Percentiles rank a stretch among this genome's conserved stretches.
These are phyloP conservation scores for Pterocarpus macrocarpus DNA, from an alignment of 306 rosid genomes.

Conservation along the genomic window DNA sequence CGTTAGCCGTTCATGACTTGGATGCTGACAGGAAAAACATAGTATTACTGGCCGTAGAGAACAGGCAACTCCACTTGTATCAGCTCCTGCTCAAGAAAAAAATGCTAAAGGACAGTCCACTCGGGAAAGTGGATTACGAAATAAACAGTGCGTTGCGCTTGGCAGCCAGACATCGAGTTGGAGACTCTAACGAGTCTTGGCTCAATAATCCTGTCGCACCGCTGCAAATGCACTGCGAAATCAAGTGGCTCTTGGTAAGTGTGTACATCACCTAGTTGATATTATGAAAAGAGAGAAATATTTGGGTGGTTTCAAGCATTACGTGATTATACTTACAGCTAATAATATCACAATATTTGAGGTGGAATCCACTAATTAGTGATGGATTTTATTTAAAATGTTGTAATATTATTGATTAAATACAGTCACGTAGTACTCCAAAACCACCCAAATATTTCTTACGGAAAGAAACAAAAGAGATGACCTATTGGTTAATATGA, in stretches of 20 bases:
- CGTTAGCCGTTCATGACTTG: constrained; percentile 63
- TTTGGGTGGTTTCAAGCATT: too few species aligned
- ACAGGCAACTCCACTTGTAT: constrained; percentile 67
- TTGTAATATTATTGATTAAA: too few species aligned
- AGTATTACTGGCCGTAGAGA: constrained; percentile 69
- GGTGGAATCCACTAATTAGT: too few species aligned
- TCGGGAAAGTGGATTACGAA: constrained; percentile 56
- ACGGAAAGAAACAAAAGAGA: too few species aligned
- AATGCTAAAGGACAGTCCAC: constrained; percentile 43
- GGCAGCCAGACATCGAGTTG: constrained; percentile 57
- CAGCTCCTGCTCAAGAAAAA: constrained; percentile 37
- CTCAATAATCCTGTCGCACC: constrained; percentile 72
- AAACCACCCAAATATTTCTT: too few species aligned
- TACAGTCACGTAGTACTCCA: too few species aligned
- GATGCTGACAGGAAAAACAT: constrained; percentile 61
- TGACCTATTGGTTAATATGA: too few species aligned
- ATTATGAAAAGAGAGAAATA: too few species aligned
- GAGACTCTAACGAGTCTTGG: constrained; percentile 35
- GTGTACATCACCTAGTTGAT: too few species aligned
- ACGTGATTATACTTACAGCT: too few species aligned
- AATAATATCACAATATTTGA: too few species aligned
- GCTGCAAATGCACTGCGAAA: constrained; percentile 77
- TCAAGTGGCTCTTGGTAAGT: constrained; percentile 68
- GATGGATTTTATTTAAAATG: too few species aligned
- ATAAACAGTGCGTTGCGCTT: constrained; percentile 74